Percentiles rank a stretch among this genome's conserved stretches.
phyloP scores from a whole-genome alignment of 2,329 filamentous ascomycete species.

The Geoglossum cookeanum region DNA sequence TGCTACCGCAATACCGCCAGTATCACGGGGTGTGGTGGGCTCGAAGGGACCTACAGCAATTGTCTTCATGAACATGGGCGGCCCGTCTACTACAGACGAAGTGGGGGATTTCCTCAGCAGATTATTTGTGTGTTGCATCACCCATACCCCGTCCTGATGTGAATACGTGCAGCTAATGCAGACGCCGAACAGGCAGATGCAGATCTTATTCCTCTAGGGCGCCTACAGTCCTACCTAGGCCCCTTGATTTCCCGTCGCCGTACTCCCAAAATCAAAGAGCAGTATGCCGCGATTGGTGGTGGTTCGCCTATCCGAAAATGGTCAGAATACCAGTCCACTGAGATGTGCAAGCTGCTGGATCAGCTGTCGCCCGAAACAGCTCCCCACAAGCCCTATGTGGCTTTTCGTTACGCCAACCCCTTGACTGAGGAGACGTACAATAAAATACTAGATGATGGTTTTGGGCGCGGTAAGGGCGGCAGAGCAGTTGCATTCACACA shows the following conservation, averaged over 20 bases:
- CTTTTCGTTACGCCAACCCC: conserved; percentile 86
- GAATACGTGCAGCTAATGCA: conserved; percentile 4
- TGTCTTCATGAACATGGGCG: conserved; percentile 99
- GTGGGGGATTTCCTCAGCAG: conserved; percentile 79
- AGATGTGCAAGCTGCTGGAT: conserved; percentile 97
- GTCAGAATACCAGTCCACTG: conserved; percentile 82
- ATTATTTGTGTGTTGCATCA: conserved; percentile 52
- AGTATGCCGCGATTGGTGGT: conserved; percentile 87
- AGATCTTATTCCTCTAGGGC: conserved; percentile 88
- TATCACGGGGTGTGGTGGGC: conserved; percentile 55
- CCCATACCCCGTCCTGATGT: neutral
- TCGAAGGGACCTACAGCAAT: conserved; percentile 80
- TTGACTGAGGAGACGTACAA: conserved; percentile 89
- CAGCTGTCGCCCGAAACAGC: conserved; percentile 79
- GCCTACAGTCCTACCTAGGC: conserved; percentile 76
- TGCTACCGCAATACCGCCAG: conserved; percentile 51
- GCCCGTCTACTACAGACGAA: conserved; percentile 71
- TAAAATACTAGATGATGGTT: conserved; percentile 67
- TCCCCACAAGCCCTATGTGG: conserved; percentile 92
- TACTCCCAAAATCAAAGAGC: conserved; percentile 91
- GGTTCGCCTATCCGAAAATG: conserved; percentile 97
- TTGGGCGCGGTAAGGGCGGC: conserved; percentile 75
- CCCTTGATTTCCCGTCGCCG: conserved; percentile 69
- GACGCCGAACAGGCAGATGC: conserved; percentile 49
- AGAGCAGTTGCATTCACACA: conserved; percentile 93